Evolutionary conservation across 2,329 filamentous ascomycete species (phyloP).

Genomic region (Fusarium sp.): DNA sequence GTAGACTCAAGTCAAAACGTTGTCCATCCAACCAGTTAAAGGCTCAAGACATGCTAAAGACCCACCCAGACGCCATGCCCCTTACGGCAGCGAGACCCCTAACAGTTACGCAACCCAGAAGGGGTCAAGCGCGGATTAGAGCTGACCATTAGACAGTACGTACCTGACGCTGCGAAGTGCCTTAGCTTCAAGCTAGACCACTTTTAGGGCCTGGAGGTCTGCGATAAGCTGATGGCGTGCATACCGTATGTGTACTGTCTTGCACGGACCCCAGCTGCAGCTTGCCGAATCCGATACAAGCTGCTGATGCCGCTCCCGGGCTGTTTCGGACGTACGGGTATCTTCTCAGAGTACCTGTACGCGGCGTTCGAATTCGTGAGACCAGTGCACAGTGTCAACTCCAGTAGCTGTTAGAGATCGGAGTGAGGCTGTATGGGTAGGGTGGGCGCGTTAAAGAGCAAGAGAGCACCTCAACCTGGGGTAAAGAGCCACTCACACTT

Average conservation of each 20-base stretch:
- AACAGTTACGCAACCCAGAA: slow-evolving; percentile 36
- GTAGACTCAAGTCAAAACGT: slow-evolving; percentile 22
- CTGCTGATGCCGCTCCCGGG: neutral
- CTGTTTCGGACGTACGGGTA: neutral
- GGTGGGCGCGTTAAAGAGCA: slow-evolving; percentile 17
- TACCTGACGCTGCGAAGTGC: slow-evolving; percentile 21
- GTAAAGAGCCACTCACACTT: slow-evolving; percentile 42
- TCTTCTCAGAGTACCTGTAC: slow-evolving; percentile 25
- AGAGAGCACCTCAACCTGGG: slow-evolving; percentile 27
- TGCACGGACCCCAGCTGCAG: slow-evolving; percentile 22
- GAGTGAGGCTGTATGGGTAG: slow-evolving; percentile 29
- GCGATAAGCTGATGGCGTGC: slow-evolving; percentile 44
- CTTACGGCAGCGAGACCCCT: slow-evolving; percentile 29
- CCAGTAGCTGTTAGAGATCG: slow-evolving; percentile 18
- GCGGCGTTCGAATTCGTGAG: slow-evolving; percentile 32
- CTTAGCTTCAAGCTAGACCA: slow-evolving; percentile 34
- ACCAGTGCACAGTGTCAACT: slow-evolving; percentile 36
- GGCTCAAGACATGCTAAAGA: slow-evolving; percentile 19
- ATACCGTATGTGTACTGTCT: slow-evolving; percentile 28
- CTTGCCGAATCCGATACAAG: neutral
- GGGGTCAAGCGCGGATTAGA: slow-evolving; percentile 28
- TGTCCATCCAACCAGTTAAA: slow-evolving; percentile 40
- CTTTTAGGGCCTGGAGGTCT: slow-evolving; percentile 39
- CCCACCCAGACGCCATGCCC: slow-evolving; percentile 22
- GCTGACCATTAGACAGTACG: slow-evolving; percentile 26